Evolutionary conservation across 148 eudicot species (phyloP), one percentile per base, ranked within the genome.

Genomic region (Pouteria glomerata): DNA sequence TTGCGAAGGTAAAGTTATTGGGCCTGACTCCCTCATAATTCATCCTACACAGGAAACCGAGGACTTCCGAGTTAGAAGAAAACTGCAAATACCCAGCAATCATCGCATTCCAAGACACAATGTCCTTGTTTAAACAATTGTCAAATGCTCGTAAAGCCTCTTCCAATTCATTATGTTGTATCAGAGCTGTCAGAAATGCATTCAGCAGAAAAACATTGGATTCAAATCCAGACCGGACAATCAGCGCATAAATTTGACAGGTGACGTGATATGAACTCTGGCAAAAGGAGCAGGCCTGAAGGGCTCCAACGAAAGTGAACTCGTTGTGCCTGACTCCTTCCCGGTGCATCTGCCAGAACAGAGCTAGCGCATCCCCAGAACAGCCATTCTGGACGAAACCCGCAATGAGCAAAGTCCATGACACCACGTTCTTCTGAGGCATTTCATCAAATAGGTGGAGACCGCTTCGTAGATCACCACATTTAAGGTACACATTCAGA

Each of bases 81-180:
- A 74, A 67, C 70, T 81, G 81, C 80, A 79, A 55, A 64, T 80
- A 85, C 24, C 91, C 91, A 8, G 81, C 73, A 35, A 88, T 55
- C 82, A 90, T 83, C 29, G 91, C 78, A 71, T 90, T 90, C 93
- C 93, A 90, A 61, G 89, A 78, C 63, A 88, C 86, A 19, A 68
- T 77, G 81, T 90, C 96, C 72, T 75, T 86, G 63, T 44, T 34
- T 3, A 26, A 33, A 57, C 72, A 74, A 63, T 65, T 61, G 31
- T 85, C 80, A 53, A 90, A 90, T 37, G 74, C 79, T 68, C 45
- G 61, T 16, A 68, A 50, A 52, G 93, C 93, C 52, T 82, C 84
- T 6, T 19, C 27, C 21, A 80, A 76, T 15, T 63, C 57, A 6
- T 71, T 78, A 75, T 82, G 80, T 63, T 79, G 83, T 53, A 83